Base-by-base conservation (phyloP, 495 filamentous ascomycete genomes). In the Penicillium longicatenatum region DNA sequence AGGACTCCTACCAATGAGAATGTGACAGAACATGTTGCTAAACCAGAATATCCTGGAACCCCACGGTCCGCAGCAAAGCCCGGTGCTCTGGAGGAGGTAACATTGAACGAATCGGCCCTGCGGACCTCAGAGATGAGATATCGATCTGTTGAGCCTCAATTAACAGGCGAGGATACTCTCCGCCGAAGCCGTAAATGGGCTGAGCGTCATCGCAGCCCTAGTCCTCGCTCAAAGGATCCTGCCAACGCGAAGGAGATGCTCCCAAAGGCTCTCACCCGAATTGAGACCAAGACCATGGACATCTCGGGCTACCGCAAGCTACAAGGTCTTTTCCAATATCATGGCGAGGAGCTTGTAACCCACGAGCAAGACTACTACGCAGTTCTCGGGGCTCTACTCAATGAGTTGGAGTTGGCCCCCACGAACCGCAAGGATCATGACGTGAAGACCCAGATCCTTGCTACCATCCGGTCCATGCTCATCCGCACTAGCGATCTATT, bases 271-370 rank as follows among this genome's bases (percentile, higher is more conserved):
- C 90, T 95, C 59, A 76, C 81, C 20, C 87, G 89, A 30, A 84
- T 97, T 51, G 84, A 82, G 33, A 81, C 83, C 10, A 80, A 83
- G 58, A 84, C 82, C 7, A 82, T 97, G 35, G 92, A 96, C 64
- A 89, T 91, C 6, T 89, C 92, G 60, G 91, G 89, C 51, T 96
- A 97, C 74, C 86, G 93, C 49, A 92, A 94, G 58, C 72, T 97
- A 10, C 93, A 95, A 69, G 82, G 85, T 24, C 81, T 97, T 56
- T 87, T 93, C 60, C 84, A 88, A 52, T 86, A 86, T 59, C 86
- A 86, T 17, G 70, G 65, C 45, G 59, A 76, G 31, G 75, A 82
- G 43, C 80, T 88, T 46, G 86, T 84, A 66, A 64, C 74, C 35
- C 72, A 76, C 20, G 75, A 79, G 46, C 70, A 73, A 52, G 79